Evolutionary conservation across 768 basidiomycete genomes (phyloP), one percentile per base, ranked within the genome.

Genomic region (Boletus tomentosulus): DNA sequence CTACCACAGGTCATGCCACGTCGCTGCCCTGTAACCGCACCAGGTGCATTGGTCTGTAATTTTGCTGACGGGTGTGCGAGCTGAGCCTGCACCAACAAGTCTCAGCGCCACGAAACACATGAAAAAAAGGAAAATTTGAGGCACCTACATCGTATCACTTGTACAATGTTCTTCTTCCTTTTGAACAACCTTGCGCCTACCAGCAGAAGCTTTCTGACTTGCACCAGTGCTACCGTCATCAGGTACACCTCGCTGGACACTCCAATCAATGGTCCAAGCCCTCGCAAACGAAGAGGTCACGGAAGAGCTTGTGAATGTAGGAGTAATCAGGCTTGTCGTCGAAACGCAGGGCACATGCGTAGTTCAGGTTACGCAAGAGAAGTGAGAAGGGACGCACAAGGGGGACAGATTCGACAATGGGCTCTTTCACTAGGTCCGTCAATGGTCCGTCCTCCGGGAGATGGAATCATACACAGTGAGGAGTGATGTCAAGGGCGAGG

Each of bases 251-350:
- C 89, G 81, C 72, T 92, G 91, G 53, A 95, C 90, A 63, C 87
- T 89, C 95, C 97, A 99, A 73, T 99, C 97, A 65, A 99, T n/a
- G n/a, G n/a, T n/a, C n/a, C n/a, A 91, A 98, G 51, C 95, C 93
- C 70, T 97, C 94, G 45, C 94, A 89, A 51, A 95, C 92, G 63
- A 98, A 98, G 54, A 98, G 83, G 71, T 98, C 94, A 46, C 94
- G 87, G 92, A 99, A 99, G 54, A 98, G 84, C 78, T 99, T 99
- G 78, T 96, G 92, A 9, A 99, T 83, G 78, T 99, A 99, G 6
- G 95, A 98, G 73, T 99, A 98, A 75, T 99, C 96, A 31, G 96
- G 96, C 77, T 99, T 99, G 82, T 99, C 96, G 68, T 99, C 97
- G 73, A 99, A 99, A 66, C 96, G 92, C 55, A 99, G 88, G 42